Evolutionary conservation across 2,329 filamentous ascomycete genomes (phyloP), one percentile per base, ranked within the genome.

Genomic region (Cercospora zeina): DNA sequence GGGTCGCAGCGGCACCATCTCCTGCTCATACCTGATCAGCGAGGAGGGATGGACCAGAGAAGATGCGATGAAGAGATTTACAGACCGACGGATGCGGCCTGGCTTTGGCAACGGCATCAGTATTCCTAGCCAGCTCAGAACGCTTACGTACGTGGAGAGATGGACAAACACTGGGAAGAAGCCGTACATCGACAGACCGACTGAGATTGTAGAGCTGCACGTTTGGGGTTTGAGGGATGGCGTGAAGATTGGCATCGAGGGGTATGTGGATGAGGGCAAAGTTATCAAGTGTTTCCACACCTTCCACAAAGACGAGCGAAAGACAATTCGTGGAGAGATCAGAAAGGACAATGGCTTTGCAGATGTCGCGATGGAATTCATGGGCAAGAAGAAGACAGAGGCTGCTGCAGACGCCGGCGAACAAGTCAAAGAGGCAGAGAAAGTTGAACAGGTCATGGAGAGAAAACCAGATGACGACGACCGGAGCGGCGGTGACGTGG

Each of bases 91-190:
- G 30, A 99, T 99, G 95, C 81, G 92, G 54, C 89, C 90, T 2
- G 87, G 88, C 16, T 97, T 97, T 73, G 95, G 93, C 1, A 84
- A 87, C 1, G 95, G 95, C 3, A 89, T 99, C 24, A 95, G 90
- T 34, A 99, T 99, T 51, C 92, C 93, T 0, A 96, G 91, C 68
- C 95, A 99, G 76, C 76, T 96, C 63, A 84, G 95, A 9, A 97
- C 90, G 85, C 82, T 99, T 16, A 82, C 83, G 31, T 99, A 99
- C 73, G 90, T 97, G 9, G 89, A 96, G 71, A 85, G 89, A 11
- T 97, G 93, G 93, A 84, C 90, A 2, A 85, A 86, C 59, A 78
- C 85, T 30, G 85, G 83, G 16, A 82, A 83, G 58, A 82, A 83
- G 56, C 30, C 64, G 3, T 99, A 97, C 71, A 79, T 91, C 7